phyloP scores from a whole-genome alignment of 257 asterid genomes.

The Nicotiana otophora region DNA sequence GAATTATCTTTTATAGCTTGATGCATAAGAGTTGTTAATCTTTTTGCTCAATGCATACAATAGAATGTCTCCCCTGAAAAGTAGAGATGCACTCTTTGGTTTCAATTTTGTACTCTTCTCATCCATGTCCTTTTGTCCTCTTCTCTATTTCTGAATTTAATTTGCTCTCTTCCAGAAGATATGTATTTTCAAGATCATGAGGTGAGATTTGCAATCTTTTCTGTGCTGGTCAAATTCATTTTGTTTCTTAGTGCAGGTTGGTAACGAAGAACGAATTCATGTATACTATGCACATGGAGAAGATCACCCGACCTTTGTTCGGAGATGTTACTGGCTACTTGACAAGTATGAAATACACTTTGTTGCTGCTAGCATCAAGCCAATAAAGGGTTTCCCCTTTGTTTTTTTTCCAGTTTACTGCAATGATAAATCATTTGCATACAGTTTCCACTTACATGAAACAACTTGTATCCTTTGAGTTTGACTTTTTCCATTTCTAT shows the following conservation, averaged over 20 bases:
- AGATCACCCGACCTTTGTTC: constrained; percentile 83
- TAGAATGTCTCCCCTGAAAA: not conserved
- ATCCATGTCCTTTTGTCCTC: not conserved
- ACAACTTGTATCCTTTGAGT: constrained; percentile 7
- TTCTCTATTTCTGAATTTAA: not conserved
- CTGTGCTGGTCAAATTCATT: constrained; percentile 5
- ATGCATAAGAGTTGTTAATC: not conserved
- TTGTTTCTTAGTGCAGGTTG: constrained; percentile 55
- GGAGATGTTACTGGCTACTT: constrained; percentile 98
- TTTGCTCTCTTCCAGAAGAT: not conserved
- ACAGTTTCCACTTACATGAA: constrained; percentile 10
- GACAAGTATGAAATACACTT: constrained; percentile 65
- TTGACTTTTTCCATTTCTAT: constrained; percentile 11
- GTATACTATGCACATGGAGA: constrained; percentile 99
- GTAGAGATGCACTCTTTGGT: not conserved
- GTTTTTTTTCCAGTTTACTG: constrained; percentile 5
- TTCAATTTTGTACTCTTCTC: not conserved
- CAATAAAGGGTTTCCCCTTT: constrained; percentile 5
- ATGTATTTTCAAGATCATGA: not conserved
- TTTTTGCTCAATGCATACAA: not conserved
- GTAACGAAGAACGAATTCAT: constrained; percentile 92
- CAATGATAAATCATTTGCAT: constrained; percentile 11
- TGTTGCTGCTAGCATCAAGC: constrained; percentile 11
- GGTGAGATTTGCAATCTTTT: not conserved
- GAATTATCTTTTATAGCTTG: not conserved